Evolutionary conservation across 2,329 filamentous ascomycete genomes (phyloP).

Genomic region (Xylaria sp.): DNA sequence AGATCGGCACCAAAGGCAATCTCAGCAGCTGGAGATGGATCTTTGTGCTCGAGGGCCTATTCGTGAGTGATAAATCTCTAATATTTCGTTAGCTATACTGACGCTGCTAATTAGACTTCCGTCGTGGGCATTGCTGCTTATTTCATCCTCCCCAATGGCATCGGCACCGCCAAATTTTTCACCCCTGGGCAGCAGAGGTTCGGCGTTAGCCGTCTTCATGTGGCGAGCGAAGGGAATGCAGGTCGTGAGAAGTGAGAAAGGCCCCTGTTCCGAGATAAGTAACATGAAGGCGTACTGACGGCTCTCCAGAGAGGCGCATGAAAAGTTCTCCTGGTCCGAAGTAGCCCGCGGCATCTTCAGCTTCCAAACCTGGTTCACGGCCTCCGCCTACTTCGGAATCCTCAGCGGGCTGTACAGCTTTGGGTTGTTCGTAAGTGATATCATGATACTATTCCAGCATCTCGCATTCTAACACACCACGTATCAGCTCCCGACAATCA

Average conservation of each 20-base stretch:
- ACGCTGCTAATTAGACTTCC: constrained; percentile 51
- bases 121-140: constrained; percentile 55
- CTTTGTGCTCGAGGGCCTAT: constrained; percentile 61
- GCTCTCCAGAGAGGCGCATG: constrained; percentile 38
- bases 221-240: constrained; percentile 35
- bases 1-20: constrained; percentile 58
- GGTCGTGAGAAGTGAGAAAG: constrained; percentile 38
- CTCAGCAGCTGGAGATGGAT: constrained; percentile 65
- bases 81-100: background rate
- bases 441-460: background rate
- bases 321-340: constrained; percentile 63
- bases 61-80: constrained; percentile 40
- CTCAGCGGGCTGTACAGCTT: constrained; percentile 63
- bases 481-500: constrained; percentile 63
- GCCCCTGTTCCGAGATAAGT: background rate
- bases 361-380: constrained; percentile 65
- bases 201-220: constrained; percentile 48
- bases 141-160: constrained; percentile 57
- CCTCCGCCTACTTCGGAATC: constrained; percentile 63
- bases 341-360: constrained; percentile 63
- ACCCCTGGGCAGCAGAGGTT: constrained; percentile 53
- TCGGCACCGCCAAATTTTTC: constrained; percentile 57
- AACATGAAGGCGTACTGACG: constrained; percentile 21
- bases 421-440: constrained; percentile 59
- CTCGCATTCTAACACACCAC: background rate